Evolutionary conservation across 139 green algal genomes (phyloP).

Genomic region (Trebouxia sp.): DNA sequence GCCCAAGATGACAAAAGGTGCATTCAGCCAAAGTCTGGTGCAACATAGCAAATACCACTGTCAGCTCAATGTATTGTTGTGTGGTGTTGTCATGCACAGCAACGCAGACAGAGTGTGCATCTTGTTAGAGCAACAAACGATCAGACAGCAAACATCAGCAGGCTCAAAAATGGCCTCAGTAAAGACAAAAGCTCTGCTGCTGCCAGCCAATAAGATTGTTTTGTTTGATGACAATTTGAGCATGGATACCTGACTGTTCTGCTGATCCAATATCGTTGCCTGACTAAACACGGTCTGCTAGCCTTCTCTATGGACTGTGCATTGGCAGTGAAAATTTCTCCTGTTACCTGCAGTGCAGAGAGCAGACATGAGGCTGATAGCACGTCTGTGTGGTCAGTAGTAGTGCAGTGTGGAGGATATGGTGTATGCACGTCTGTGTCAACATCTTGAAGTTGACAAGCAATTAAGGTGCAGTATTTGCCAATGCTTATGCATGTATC

Average conservation of each 20-base stretch:
- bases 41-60: constrained; percentile 34
- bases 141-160: no score
- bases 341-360: constrained; percentile 40
- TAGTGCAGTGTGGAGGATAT: no score
- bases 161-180: no score
- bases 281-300: constrained; percentile 38
- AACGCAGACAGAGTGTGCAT: background rate
- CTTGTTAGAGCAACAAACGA: constrained; percentile 2
- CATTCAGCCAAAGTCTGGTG: constrained; percentile 6
- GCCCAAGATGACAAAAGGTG: constrained; percentile 27
- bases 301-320: constrained; percentile 19
- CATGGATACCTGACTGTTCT: background rate
- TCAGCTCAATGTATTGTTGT: background rate
- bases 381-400: no score
- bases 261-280: constrained; percentile 7
- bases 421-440: background rate
- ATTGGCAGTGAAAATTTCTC: constrained; percentile 38
- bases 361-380: no score
- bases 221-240: background rate
- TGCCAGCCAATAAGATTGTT: background rate
- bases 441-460: no score
- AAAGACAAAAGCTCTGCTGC: no score
- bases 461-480: no score
- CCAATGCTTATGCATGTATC: no score
- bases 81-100: no score